Evolutionary conservation across 2,329 filamentous ascomycete genomes (phyloP).

Genomic region (Chaetomiaceae sp.): DNA sequence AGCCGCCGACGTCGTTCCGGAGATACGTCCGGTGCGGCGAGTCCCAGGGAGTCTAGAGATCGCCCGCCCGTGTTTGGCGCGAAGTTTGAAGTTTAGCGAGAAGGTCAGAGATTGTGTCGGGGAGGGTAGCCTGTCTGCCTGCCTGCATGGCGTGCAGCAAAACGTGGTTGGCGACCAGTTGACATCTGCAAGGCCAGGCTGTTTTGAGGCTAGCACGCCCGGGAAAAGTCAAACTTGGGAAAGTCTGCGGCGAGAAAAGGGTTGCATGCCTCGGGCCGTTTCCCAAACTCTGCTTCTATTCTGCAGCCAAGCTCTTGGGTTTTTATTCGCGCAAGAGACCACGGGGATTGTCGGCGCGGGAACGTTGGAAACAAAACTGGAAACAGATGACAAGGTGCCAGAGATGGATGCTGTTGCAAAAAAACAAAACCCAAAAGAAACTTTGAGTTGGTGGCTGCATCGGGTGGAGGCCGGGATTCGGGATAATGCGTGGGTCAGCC

Average conservation of each 20-base stretch:
- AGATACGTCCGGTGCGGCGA: not conserved
- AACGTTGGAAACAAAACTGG: not conserved
- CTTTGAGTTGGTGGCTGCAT: too few species aligned
- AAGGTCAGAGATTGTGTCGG: not conserved
- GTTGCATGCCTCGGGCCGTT: constrained; percentile 15
- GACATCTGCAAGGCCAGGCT: constrained; percentile 2
- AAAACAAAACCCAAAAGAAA: too few species aligned
- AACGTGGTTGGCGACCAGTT: not conserved
- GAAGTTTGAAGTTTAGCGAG: not conserved
- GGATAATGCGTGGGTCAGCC: too few species aligned
- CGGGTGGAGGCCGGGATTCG: too few species aligned
- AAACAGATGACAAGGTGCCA: not conserved
- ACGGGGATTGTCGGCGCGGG: too few species aligned
- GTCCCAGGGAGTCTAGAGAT: not conserved
- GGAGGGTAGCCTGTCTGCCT: too few species aligned
- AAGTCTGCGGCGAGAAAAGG: not conserved
- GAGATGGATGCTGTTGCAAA: too few species aligned
- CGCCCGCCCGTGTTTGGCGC: not conserved
- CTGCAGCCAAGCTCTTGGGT: not conserved
- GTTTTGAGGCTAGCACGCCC: not conserved
- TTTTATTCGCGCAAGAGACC: too few species aligned
- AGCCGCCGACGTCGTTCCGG: constrained; percentile 4
- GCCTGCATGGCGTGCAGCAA: constrained; percentile 2
- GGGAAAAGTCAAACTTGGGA: not conserved
- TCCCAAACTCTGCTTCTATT: not conserved